Conservation (phyloP, 441 rosid genomes). For the Pelargonium citronellum region DNA sequence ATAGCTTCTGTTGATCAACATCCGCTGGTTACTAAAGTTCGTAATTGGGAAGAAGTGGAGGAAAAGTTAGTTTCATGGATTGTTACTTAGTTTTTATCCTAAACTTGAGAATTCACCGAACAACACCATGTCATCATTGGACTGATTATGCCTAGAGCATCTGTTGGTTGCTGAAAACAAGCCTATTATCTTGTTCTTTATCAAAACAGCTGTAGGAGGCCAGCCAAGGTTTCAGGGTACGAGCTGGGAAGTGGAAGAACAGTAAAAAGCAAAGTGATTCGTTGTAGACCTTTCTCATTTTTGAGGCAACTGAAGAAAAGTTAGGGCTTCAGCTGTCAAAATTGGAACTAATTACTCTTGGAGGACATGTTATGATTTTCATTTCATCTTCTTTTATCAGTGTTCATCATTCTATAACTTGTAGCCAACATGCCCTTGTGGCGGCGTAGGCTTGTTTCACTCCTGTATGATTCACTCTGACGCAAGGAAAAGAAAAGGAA, state of each 20-base stretch:
- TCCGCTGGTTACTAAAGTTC: conserved; percentile 79
- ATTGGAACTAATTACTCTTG: neutral
- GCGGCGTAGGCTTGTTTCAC: too few relatives aligned
- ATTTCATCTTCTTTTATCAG: too few relatives aligned
- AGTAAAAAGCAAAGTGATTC: conserved; percentile 6
- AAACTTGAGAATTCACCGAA: conserved; percentile 4
- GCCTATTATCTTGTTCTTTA: conserved; percentile 10
- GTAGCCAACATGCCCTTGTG: too few relatives aligned
- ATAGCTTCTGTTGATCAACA: conserved; percentile 36
- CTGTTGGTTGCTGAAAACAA: conserved; percentile 2
- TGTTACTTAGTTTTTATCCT: conserved; percentile 30
- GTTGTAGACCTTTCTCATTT: neutral
- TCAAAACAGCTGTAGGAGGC: conserved; percentile 10
- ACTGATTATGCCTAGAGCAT: conserved; percentile 8
- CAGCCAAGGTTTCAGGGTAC: conserved; percentile 6
- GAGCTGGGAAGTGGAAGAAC: conserved; percentile 3
- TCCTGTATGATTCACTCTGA: too few relatives aligned
- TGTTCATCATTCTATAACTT: too few relatives aligned
- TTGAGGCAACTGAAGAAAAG: neutral
- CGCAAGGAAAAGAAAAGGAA: too few relatives aligned
- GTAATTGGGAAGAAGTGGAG: conserved; percentile 88
- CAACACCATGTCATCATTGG: neutral
- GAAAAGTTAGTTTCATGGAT: conserved; percentile 47
- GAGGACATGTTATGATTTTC: too few relatives aligned
- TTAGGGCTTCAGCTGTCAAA: neutral